Percentiles rank a stretch among this genome's conserved stretches.
Evolutionary conservation across 2,329 filamentous ascomycete genomes (phyloP).

Genomic region (Nemania diffusa): DNA sequence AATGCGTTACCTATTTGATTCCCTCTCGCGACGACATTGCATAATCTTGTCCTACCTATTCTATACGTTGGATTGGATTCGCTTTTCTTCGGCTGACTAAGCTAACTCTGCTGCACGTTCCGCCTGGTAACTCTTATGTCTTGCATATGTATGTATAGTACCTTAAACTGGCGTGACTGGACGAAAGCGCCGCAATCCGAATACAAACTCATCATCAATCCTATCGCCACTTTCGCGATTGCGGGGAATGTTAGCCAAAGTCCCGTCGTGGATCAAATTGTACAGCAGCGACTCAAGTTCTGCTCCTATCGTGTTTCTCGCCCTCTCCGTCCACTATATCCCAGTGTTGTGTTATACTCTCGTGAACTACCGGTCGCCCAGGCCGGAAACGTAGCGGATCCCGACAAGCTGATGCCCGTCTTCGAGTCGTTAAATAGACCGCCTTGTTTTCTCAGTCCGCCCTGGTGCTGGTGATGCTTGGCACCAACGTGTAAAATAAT

Average conservation of each 20-base stretch:
- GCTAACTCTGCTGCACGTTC: neutral
- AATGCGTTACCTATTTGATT: neutral
- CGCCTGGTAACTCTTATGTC: neutral
- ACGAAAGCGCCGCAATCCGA: conserved; percentile 11
- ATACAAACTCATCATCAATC: conserved; percentile 8
- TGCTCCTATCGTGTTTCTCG: neutral
- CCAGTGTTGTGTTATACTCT: conserved; percentile 9
- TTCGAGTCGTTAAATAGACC: conserved; percentile 11
- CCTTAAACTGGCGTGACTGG: neutral
- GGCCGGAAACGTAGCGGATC: conserved; percentile 4
- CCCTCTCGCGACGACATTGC: neutral
- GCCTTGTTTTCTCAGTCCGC: conserved; percentile 7
- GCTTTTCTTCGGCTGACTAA: neutral
- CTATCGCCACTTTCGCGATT: conserved; percentile 18
- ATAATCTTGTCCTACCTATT: conserved; percentile 3
- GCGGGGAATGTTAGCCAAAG: conserved; percentile 18
- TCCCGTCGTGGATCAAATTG: conserved; percentile 11
- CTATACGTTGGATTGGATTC: neutral
- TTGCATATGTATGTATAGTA: neutral
- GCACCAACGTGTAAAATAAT: conserved; percentile 7
- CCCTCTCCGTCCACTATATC: conserved; percentile 8
- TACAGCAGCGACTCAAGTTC: conserved; percentile 5
- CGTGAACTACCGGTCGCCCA: conserved; percentile 8
- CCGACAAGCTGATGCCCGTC: conserved; percentile 9
- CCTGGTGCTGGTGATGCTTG: conserved; percentile 2